Percentiles rank a stretch among this genome's conserved stretches.
Evolutionary conservation across 805 yeast species (phyloP).

Genomic region (Candida glaebosa): DNA sequence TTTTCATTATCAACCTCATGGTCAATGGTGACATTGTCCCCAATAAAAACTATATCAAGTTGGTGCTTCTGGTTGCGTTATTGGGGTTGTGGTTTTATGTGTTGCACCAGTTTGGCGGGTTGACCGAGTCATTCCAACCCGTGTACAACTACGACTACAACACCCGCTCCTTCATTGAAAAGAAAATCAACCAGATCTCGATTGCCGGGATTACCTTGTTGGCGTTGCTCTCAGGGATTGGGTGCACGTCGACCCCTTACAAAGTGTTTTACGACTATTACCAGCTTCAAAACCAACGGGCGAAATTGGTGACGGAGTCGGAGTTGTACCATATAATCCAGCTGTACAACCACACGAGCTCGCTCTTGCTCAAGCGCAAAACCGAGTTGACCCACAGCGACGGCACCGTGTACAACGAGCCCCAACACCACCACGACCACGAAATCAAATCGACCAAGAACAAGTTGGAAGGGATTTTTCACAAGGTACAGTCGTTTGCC

Average conservation of each 20-base stretch:
- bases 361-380: constrained; percentile 31
- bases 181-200: constrained; percentile 44
- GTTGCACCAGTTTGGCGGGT: constrained; percentile 31
- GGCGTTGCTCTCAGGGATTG: constrained; percentile 50
- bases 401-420: constrained; percentile 25
- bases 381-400: constrained; percentile 31
- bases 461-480: constrained; percentile 28
- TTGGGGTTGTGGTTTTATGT: constrained; percentile 30
- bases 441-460: constrained; percentile 10
- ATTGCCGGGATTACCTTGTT: constrained; percentile 49
- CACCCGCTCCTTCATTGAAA: constrained; percentile 30
- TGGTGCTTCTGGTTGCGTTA: constrained; percentile 11
- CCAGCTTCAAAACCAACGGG: constrained; percentile 1
- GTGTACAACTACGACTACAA: constrained; percentile 9
- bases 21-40: constrained; percentile 27
- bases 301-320: constrained; percentile 18
- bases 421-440: constrained; percentile 9
- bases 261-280: constrained; percentile 14
- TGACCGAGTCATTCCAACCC: constrained; percentile 24
- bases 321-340: constrained; percentile 33
- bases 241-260: constrained; percentile 46
- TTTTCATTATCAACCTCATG: constrained; percentile 28
- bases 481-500: constrained; percentile 42
- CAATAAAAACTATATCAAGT: constrained; percentile 3
- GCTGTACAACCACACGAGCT: constrained; percentile 40